Evolutionary conservation across 2,329 filamentous ascomycete genomes (phyloP).

Genomic region (Calonectria hawksworthii): DNA sequence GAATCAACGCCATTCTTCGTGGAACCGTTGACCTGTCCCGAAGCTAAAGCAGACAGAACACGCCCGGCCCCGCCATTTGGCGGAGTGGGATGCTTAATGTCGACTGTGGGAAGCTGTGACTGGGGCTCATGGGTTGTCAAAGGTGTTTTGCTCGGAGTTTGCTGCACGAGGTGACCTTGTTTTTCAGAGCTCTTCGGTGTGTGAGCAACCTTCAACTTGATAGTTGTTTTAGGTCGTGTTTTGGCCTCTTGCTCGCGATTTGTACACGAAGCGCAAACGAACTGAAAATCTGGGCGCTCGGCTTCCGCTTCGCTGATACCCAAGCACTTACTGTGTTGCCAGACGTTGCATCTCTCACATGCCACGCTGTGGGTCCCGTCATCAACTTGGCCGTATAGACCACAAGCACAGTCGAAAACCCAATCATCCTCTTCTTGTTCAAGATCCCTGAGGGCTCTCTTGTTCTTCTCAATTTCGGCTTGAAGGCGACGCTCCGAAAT

Average conservation of each 20-base stretch:
- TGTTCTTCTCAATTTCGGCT: slow-evolving; percentile 84
- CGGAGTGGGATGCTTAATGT: slow-evolving; percentile 1
- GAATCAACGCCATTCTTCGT: slow-evolving; percentile 31
- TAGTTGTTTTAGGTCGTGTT: slow-evolving; percentile 63
- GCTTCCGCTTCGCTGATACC: slow-evolving; percentile 84
- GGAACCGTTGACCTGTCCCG: slow-evolving; percentile 23
- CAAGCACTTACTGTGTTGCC: slow-evolving; percentile 96
- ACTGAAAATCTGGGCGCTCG: slow-evolving; percentile 88
- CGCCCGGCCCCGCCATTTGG: slow-evolving; percentile 30
- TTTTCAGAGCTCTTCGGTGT: slow-evolving; percentile 29
- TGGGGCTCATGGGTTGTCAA: background rate
- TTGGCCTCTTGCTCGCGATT: slow-evolving; percentile 76
- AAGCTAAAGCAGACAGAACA: slow-evolving; percentile 27
- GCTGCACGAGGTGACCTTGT: slow-evolving; percentile 20
- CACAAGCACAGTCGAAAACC: slow-evolving; percentile 96
- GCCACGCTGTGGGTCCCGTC: slow-evolving; percentile 95
- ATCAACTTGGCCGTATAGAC: slow-evolving; percentile 91
- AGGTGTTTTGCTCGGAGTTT: slow-evolving; percentile 20
- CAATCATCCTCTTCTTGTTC: slow-evolving; percentile 84
- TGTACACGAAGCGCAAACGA: slow-evolving; percentile 85
- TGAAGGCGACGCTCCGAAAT: slow-evolving; percentile 86
- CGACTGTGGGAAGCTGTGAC: slow-evolving; percentile 10
- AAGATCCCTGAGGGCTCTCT: slow-evolving; percentile 81
- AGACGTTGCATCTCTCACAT: slow-evolving; percentile 93
- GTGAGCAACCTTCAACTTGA: slow-evolving; percentile 66